These are phyloP conservation scores for Cutaneotrichosporon cavernicola DNA, from an alignment of 1,284 basidiomycete species.

Conservation along the genomic window DNA sequence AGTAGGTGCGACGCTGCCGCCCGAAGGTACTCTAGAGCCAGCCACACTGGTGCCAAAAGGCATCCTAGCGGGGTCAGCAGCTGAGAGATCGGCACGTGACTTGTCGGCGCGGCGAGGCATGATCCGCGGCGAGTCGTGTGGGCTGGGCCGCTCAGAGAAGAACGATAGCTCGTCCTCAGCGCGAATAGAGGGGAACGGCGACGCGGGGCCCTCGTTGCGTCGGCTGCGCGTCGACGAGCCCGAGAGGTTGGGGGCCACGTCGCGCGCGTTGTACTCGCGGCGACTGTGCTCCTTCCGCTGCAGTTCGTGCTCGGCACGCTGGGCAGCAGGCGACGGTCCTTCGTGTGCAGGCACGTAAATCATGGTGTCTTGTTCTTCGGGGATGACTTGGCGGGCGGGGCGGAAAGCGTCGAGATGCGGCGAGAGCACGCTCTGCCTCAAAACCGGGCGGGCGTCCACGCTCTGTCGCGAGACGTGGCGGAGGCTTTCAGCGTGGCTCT, in stretches of 20 bases:
- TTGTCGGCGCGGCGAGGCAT: background rate
- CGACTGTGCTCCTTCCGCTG: background rate
- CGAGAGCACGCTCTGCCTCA: background rate
- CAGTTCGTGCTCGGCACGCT: constrained; percentile 3
- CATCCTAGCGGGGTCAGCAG: background rate
- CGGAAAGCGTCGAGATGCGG: constrained; percentile 1
- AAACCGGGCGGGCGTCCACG: background rate
- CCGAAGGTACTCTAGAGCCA: background rate
- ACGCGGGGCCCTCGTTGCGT: constrained; percentile 47
- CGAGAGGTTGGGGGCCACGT: constrained; percentile 1
- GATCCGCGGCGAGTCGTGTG: background rate
- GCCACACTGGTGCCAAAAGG: background rate
- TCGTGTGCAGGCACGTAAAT: background rate
- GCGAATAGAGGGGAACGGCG: constrained; percentile 76
- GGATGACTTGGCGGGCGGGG: background rate
- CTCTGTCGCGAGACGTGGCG: background rate
- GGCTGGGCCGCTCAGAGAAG: constrained; percentile 60
- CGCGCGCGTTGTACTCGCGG: background rate
- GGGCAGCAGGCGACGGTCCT: background rate
- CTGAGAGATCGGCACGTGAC: background rate
- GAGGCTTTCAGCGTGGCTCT: background rate
- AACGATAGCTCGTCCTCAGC: constrained; percentile 74
- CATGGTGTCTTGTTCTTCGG: background rate
- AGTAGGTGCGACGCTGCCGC: background rate
- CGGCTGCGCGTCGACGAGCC: constrained; percentile 11